Evolutionary conservation across 148 eudicot genomes (phyloP).

Genomic region (Heliosperma pusillum): DNA sequence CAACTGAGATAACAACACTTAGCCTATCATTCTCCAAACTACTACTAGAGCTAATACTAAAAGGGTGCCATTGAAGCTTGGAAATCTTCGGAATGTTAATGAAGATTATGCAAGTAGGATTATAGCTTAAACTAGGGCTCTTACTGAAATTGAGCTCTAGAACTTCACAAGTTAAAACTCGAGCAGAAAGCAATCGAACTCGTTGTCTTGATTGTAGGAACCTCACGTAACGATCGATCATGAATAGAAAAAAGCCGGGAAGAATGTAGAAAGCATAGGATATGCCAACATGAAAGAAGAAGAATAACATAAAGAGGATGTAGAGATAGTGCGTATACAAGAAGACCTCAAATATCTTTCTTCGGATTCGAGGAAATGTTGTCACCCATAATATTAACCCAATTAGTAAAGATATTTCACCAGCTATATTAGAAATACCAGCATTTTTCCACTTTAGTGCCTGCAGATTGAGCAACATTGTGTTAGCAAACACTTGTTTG

Average conservation of each 20-base stretch:
- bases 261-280: conserved; percentile 42
- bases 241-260: conserved; percentile 49
- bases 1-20: conserved; percentile 67
- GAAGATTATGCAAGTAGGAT: conserved; percentile 74
- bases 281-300: conserved; percentile 48
- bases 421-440: conserved; percentile 42
- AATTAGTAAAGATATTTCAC: conserved; percentile 40
- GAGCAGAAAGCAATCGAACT: conserved; percentile 41
- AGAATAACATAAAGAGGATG: conserved; percentile 42
- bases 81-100: conserved; percentile 74
- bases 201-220: conserved; percentile 42
- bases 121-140: conserved; percentile 55
- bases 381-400: conserved; percentile 46
- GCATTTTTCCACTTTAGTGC: conserved; percentile 39
- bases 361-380: conserved; percentile 36
- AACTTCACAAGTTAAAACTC: conserved; percentile 52
- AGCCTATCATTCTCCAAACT: conserved; percentile 62
- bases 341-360: conserved; percentile 50
- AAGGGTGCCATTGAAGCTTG: conserved; percentile 95
- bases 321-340: conserved; percentile 57
- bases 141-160: conserved; percentile 84
- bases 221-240: conserved; percentile 48
- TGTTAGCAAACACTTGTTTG: too few relatives aligned
- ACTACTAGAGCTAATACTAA: conserved; percentile 63
- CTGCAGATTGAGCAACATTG: conserved; percentile 22